Base-by-base conservation (phyloP, 148 eudicot genomes). In the Diospyros kaki region DNA sequence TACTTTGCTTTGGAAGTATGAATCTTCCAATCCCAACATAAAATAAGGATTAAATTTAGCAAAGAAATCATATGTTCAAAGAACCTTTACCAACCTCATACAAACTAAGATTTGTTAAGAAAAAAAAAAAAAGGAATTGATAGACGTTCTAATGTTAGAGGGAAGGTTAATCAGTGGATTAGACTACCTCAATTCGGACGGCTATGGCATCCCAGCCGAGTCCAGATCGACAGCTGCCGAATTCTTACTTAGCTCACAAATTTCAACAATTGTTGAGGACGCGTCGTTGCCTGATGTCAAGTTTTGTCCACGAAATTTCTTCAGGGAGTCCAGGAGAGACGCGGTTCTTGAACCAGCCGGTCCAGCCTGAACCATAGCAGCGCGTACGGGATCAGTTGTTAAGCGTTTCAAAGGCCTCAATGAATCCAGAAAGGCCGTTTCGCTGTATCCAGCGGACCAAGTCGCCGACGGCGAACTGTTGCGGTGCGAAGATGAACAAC, bases 371-470 rank as follows among this genome's bases (percentile, higher is more conserved):
- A 64, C 59, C 4, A 12, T 3, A 41, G 4, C n/a, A 15, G 42
- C 4, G 3, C 28, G 18, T 1, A 17, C 42, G 2, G 66, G 1
- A 43, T 63, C 75, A 50, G 66, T 58, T 64, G 60, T 71, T 10
- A 56, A 69, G 59, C 68, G 73, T 72, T 82, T 83, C 50, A 58
- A 17, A 41, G 76, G 78, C 75, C 78, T 66, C 40, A 43, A 58
- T 2, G 76, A 75, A 69, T 78, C 77, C 53, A 58, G 60, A 54
- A 14, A 51, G 48, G 13, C 18, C 38, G 61, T 64, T 41, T 41
- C 78, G 6, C 73, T 65, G n/a, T 14, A 48, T 67, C 66, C 38
- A 4, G 64, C 12, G 1, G 8, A 69, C 17, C 51, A 17, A 45
- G 40, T 65, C 58, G 41, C 48, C 66, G 46, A n/a, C 43, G 73